A percentile compares a stretch with the other conserved stretches of the same genome.
Conservation (phyloP, 306 rosid species). For the Inga leiocalycina region DNA sequence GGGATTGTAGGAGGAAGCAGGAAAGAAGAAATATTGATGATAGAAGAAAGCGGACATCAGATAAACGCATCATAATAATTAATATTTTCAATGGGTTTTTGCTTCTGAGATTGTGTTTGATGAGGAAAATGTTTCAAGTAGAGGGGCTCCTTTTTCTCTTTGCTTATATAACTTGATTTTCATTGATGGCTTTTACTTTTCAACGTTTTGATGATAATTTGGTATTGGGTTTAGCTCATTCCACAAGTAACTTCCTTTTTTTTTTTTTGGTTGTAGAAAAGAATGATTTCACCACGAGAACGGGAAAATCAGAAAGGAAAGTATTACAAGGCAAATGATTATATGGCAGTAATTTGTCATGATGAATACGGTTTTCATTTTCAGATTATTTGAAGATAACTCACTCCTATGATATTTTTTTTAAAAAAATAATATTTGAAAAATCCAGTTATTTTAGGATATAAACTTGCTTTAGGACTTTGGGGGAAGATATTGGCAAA, state of each 20-base stretch:
- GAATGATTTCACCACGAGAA: background rate
- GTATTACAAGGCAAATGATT: background rate
- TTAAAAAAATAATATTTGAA: background rate
- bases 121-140: background rate
- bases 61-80: constrained; percentile 22
- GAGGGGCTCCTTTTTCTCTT: background rate
- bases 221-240: background rate
- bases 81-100: background rate
- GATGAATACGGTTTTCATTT: background rate
- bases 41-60: constrained; percentile 23
- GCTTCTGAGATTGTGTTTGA: background rate
- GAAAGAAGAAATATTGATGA: constrained; percentile 32
- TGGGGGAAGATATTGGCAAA: background rate
- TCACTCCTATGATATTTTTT: too few relatives aligned
- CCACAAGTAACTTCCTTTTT: background rate
- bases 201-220: background rate
- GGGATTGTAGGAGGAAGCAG: constrained; percentile 9
- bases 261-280: background rate
- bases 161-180: background rate
- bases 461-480: background rate
- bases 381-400: too few relatives aligned
- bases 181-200: background rate
- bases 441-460: background rate
- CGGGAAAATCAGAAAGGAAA: background rate
- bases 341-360: background rate